These are phyloP conservation scores for Azolla pinnata DNA, from an alignment of 75 land plant genomes.

Conservation along the genomic window DNA sequence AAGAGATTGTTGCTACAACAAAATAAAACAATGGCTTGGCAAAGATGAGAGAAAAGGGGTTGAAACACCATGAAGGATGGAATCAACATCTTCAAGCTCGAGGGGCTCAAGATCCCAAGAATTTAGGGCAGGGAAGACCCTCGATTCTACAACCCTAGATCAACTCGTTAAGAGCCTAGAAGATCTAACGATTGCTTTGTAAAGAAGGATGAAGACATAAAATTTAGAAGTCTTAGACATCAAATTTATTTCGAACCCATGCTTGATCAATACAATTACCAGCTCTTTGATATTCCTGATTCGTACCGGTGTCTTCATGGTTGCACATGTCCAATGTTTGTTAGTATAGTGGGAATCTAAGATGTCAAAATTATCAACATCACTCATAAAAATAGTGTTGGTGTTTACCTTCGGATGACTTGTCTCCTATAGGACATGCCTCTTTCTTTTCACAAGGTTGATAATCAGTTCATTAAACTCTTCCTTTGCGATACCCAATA, in stretches of 20 bases:
- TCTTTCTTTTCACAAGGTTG: background rate
- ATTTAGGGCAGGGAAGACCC: no score
- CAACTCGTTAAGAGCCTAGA: no score
- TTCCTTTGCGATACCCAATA: background rate
- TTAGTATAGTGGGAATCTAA: background rate
- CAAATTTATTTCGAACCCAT: background rate
- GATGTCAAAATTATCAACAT: background rate
- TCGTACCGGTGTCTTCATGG: background rate
- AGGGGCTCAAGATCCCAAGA: no score
- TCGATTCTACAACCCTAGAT: no score
- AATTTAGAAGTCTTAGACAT: slow-evolving; percentile 2
- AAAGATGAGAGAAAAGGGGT: no score
- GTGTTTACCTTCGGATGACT: background rate
- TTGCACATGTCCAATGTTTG: background rate
- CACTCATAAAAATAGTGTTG: background rate
- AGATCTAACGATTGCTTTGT: no score
- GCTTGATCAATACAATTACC: background rate
- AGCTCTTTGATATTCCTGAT: background rate
- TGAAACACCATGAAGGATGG: no score
- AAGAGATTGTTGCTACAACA: no score
- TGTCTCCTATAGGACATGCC: background rate
- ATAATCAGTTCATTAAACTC: background rate
- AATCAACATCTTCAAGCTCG: no score
- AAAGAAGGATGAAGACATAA: no score
- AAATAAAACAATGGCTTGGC: no score